Conservation (phyloP, 257 asterid species). For the Scutellaria barbata region DNA sequence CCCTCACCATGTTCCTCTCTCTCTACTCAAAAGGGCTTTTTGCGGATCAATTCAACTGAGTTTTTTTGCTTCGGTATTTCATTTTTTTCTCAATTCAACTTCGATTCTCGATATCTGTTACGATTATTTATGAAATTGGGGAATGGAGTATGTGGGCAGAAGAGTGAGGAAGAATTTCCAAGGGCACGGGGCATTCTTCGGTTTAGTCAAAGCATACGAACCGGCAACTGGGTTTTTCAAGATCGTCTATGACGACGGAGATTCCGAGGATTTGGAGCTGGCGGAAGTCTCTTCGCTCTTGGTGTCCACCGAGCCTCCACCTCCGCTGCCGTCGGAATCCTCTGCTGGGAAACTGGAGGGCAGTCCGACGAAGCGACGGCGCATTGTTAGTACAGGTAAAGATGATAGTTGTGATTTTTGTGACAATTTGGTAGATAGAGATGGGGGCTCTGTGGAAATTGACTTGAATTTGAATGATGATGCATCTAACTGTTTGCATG, state of each 20-base stretch:
- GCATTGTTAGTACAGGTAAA: constrained; percentile 48
- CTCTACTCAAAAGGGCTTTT: constrained; percentile 38
- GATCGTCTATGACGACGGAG: constrained; percentile 77
- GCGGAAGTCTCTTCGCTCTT: constrained; percentile 47
- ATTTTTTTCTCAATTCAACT: constrained; percentile 16
- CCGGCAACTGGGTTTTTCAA: constrained; percentile 50
- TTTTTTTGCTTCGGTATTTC: not conserved
- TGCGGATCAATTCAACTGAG: constrained; percentile 38
- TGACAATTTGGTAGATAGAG: constrained; percentile 37
- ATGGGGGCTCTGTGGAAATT: constrained; percentile 41
- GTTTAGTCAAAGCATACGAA: constrained; percentile 61
- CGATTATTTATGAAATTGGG: constrained; percentile 41
- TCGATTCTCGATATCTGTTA: constrained; percentile 25
- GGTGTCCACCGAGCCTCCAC: constrained; percentile 40
- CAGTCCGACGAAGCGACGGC: constrained; percentile 50
- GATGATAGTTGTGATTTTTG: constrained; percentile 31
- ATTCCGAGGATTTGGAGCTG: constrained; percentile 65
- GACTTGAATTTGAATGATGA: constrained; percentile 55
- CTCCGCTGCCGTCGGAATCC: constrained; percentile 35
- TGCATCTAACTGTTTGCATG: constrained; percentile 42
- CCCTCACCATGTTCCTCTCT: constrained; percentile 34
- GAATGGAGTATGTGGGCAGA: constrained; percentile 78
- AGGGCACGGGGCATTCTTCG: constrained; percentile 54
- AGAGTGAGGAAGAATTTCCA: constrained; percentile 62
- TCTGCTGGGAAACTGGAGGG: constrained; percentile 40